Conservation (phyloP, 192 early-diverging fungal species). For the Helicostylum pulchrum region DNA sequence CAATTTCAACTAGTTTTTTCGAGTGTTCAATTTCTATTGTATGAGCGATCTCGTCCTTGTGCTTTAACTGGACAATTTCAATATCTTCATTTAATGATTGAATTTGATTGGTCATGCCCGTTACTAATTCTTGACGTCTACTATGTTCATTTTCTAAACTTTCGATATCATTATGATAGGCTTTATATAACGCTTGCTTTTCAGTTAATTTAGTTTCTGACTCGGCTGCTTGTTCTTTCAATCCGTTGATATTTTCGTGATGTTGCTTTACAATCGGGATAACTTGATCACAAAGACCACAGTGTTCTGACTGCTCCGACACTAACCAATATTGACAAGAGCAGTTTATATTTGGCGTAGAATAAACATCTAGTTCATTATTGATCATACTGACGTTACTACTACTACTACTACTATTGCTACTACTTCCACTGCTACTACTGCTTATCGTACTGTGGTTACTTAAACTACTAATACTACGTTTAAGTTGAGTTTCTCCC, state of each 20-base stretch:
- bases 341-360: neutral
- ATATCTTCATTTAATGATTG: constrained; percentile 55
- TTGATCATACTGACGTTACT: neutral
- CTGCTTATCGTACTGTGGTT: neutral
- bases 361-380: neutral
- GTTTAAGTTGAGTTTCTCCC: neutral
- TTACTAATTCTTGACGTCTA: neutral
- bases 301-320: constrained; percentile 4
- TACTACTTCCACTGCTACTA: neutral
- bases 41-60: constrained; percentile 74
- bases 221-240: neutral
- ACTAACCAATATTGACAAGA: constrained; percentile 16
- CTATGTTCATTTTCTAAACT: neutral
- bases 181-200: neutral
- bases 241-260: neutral
- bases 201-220: neutral
- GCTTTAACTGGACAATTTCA: constrained; percentile 60
- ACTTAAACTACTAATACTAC: neutral
- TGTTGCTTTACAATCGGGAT: neutral
- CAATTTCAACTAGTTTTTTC: constrained; percentile 81
- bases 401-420: neutral
- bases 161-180: neutral
- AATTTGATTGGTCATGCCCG: neutral
- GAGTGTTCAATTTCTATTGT: constrained; percentile 77
- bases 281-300: constrained; percentile 13